phyloP scores from a whole-genome alignment of 345 rosid genomes.

The Eucalyptus paniculata region DNA sequence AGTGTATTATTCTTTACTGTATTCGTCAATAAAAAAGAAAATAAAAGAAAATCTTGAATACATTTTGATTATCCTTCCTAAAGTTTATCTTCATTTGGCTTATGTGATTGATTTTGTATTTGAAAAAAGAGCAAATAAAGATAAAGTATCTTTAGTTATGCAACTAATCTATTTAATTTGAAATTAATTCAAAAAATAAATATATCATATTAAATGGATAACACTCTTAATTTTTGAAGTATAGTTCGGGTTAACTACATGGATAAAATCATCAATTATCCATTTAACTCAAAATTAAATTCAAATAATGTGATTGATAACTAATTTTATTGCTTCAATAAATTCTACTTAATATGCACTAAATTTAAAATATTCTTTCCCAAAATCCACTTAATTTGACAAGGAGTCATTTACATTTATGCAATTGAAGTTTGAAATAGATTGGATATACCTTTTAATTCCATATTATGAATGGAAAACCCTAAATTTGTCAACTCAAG shows the following conservation, averaged over 20 bases:
- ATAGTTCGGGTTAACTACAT: neutral
- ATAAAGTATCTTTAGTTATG: neutral
- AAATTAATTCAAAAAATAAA: neutral
- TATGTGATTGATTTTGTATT: neutral
- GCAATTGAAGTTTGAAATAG: no score
- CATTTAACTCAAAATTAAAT: no score
- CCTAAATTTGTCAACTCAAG: no score
- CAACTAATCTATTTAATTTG: neutral
- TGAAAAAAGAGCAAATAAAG: neutral
- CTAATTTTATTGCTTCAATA: no score
- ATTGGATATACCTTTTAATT: no score
- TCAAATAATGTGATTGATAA: no score
- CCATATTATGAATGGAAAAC: no score
- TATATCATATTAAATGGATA: neutral
- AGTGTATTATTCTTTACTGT: neutral
- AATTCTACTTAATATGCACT: no score
- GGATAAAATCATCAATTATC: no score
- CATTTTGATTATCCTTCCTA: neutral
- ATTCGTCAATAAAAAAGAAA: neutral
- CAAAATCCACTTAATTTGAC: no score
- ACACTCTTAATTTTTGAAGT: neutral
- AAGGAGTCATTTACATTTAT: no score
- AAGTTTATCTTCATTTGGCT: neutral
- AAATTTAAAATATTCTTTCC: no score
- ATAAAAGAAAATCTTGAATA: neutral